Base-by-base conservation (phyloP, 805 yeast genomes). In the Yarrowia keelungensis region DNA sequence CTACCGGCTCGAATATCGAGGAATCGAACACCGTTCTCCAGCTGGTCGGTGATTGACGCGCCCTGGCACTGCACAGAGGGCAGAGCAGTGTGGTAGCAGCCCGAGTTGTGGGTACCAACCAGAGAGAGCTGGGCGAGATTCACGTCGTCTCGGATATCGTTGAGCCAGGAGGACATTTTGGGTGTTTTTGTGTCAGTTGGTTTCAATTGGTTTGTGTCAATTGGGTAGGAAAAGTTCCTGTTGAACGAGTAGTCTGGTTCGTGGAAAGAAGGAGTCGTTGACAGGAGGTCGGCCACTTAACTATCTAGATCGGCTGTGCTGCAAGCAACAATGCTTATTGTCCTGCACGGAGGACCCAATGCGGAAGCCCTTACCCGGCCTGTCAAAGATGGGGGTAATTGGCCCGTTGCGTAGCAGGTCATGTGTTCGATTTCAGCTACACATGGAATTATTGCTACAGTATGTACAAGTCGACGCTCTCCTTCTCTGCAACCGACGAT, bases 71-170 rank as follows among this genome's bases (percentile, higher is more conserved):
- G 89, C 39, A 90, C 93, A 0, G 91, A 86, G 38, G 94, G 94
- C 56, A 89, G 72, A 1, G 93, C 89, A 8, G 84, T 79, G 75
- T 88, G 87, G 72, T 84, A 86, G 7, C 94, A 94, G 14, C 89
- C 91, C 50, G 91, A 83, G 75, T 90, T 89, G 79, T 90, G 95
- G n/a, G 94, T 89, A n/a, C 95, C 95, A 10, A 94, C 92, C 65
- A 90, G 80, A 0, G 93, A 81, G 66, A 90, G 80, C 69, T 82
- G 79, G 3, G 89, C 81, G 43, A 90, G 70, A 49, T 74, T 74
- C 22, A 83, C 79, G 75, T 86, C 80, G 74, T 88, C 90, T 67
- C 79, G 77, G 69, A 89, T 74, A 11, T 82, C 81, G 42, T 78
- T 75, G 80, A 87, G 77, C 95, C 94, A 89, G 39, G 74, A 68